Base-by-base conservation (phyloP, 2,329 filamentous ascomycete species). In the Clarireedia monteithiana region DNA sequence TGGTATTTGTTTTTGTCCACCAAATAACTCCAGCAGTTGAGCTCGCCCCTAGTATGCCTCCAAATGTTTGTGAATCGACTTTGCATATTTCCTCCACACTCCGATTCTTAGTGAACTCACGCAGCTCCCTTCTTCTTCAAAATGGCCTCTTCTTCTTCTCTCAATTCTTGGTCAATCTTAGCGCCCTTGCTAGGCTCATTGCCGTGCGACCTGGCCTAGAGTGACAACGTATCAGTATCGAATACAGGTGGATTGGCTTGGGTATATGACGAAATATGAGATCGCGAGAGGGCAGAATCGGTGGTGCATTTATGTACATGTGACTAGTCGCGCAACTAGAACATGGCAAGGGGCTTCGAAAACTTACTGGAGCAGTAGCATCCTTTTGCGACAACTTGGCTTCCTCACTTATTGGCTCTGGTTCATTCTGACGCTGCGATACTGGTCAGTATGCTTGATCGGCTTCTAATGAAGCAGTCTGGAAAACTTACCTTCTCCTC, bases 161-260 rank as follows among this genome's bases (percentile, higher is more conserved):
- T 74, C 48, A 91, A 63, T 71, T 87, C 69, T 57, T 86, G 80
- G 69, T 91, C 87, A 56, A 89, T 78, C 76, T 86, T 80, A 24
- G 86, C 87, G 17, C 87, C 86, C 66, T 76, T 81, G 20, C 82
- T 86, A 2, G 86, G 87, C 72, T 89, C 78, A 68, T 90, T 90
- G 58, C 86, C 86, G 67, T 91, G 86, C 61, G 77, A 67, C 63
- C 73, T 79, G 55, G 86, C 86, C 81, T 72, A 20, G 9, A 53
- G 26, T 4, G 17, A n/a, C 6, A 3, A 20, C 7, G 51, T 17
- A 40, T 17, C 12, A 27, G 15, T 15, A 6, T 48, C 7, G 2
- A 10, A n/a, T 5, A 42, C 3, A 34, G 30, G 10, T 34, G 9
- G 30, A 34, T 12, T 34, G 30, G 30, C 30, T 12, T 38, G 36